A percentile compares a stretch with the other conserved stretches of the same genome.
Conservation (phyloP, 2,329 filamentous ascomycete genomes). For the Periconia sp. region DNA sequence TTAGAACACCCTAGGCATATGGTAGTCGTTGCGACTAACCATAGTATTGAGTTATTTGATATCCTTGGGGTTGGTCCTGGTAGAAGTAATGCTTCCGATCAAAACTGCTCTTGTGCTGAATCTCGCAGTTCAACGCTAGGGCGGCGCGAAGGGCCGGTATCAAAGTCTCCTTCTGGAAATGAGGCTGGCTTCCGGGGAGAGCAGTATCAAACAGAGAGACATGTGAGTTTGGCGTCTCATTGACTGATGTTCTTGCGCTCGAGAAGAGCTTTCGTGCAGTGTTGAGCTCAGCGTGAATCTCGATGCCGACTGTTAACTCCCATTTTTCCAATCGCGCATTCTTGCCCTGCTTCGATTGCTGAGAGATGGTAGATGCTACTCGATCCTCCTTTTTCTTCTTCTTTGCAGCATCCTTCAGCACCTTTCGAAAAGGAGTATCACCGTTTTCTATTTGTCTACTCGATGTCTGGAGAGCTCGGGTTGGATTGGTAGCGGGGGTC, state of each 20-base stretch:
- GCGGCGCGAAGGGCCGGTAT: constrained; percentile 91
- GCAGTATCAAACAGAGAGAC: constrained; percentile 89
- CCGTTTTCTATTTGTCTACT: constrained; percentile 25
- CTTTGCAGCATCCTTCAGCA: constrained; percentile 46
- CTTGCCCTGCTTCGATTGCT: constrained; percentile 11
- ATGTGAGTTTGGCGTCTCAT: constrained; percentile 79
- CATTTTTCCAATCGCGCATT: constrained; percentile 62
- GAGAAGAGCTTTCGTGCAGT: constrained; percentile 91
- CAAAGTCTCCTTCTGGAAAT: constrained; percentile 81
- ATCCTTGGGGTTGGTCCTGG: constrained; percentile 95
- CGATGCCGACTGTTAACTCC: constrained; percentile 95
- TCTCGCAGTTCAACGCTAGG: constrained; percentile 78
- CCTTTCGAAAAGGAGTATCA: constrained; percentile 43
- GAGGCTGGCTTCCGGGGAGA: constrained; percentile 85
- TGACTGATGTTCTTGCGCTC: constrained; percentile 54
- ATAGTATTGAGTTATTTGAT: constrained; percentile 98
- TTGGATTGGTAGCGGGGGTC: neutral
- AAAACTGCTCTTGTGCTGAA: constrained; percentile 81
- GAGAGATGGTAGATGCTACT: constrained; percentile 8
- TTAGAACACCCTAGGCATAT: no score
- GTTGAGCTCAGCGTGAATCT: constrained; percentile 96
- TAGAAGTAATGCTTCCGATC: constrained; percentile 99
- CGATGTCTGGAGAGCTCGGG: constrained; percentile 32
- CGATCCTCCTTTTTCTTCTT: constrained; percentile 35
- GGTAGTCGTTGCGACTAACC: no score